Evolutionary conservation across 163 green algal species (phyloP).

Genomic region (Coccomyxa subellipsoidea): DNA sequence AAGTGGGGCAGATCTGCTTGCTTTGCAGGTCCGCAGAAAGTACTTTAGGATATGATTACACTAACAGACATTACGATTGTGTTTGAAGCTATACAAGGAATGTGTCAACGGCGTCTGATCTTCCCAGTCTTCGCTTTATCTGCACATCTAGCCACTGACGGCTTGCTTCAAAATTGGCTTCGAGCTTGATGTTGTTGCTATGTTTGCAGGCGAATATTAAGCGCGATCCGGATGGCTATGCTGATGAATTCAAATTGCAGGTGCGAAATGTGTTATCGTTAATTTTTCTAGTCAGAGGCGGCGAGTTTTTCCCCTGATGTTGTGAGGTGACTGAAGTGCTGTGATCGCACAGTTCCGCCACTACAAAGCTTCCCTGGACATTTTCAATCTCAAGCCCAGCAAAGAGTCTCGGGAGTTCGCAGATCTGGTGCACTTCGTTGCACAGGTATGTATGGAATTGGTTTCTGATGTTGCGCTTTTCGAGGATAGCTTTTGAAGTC

Average conservation of each 20-base stretch:
- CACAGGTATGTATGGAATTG: constrained; percentile 60
- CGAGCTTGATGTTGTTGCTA: background rate
- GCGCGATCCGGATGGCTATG: constrained; percentile 85
- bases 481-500: background rate
- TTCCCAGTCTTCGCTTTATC: background rate
- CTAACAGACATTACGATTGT: too few species aligned
- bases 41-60: too few species aligned
- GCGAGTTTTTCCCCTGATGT: background rate
- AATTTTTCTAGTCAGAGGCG: background rate
- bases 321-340: background rate
- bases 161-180: background rate
- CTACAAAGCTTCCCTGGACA: constrained; percentile 77
- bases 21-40: background rate
- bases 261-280: constrained; percentile 20
- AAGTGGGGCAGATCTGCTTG: constrained; percentile 5
- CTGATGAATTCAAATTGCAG: constrained; percentile 89
- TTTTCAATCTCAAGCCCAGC: constrained; percentile 86
- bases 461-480: background rate
- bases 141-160: background rate
- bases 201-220: constrained; percentile 65
- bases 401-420: constrained; percentile 81
- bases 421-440: constrained; percentile 86
- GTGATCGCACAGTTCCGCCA: constrained; percentile 65
- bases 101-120: too few species aligned
- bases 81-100: too few species aligned